Conservation (phyloP, 352 stramenopile species). For the Globisporangium nagaii region DNA sequence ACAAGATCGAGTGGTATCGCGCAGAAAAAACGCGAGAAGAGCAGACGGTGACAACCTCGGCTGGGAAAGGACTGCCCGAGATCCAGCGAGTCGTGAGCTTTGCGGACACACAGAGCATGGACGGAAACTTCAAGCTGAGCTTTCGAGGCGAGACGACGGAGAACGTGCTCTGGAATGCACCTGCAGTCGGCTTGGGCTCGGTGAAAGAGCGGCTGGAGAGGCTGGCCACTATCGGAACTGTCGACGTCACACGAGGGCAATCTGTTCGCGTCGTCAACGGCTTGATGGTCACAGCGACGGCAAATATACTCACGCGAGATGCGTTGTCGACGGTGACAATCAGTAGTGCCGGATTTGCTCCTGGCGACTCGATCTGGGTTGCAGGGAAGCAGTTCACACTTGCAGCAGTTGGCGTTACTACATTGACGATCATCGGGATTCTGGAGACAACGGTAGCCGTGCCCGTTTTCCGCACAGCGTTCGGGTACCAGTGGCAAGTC, state of each 20-base stretch:
- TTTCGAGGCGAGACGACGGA: conserved; percentile 57
- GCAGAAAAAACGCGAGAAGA: conserved; percentile 44
- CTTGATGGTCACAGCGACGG: conserved; percentile 25
- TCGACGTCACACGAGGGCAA: conserved; percentile 39
- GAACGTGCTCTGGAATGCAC: conserved; percentile 67
- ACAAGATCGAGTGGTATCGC: conserved; percentile 78
- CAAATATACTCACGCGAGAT: conserved; percentile 27
- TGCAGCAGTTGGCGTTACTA: neutral
- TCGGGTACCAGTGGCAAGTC: conserved; percentile 70
- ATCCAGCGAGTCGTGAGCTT: conserved; percentile 57
- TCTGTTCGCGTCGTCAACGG: conserved; percentile 39
- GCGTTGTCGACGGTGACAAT: conserved; percentile 21
- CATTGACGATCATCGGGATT: conserved; percentile 15
- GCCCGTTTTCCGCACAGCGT: conserved; percentile 62
- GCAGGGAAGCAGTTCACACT: conserved; percentile 38
- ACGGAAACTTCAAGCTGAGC: conserved; percentile 60
- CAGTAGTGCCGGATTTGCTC: conserved; percentile 12
- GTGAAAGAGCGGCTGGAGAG: conserved; percentile 68
- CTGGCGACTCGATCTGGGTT: conserved; percentile 48
- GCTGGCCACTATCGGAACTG: conserved; percentile 54
- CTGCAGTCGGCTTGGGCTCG: conserved; percentile 44
- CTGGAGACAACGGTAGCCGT: conserved; percentile 26
- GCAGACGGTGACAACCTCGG: conserved; percentile 76
- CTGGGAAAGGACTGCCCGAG: conserved; percentile 55
- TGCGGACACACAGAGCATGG: conserved; percentile 46